Evolutionary conservation across 2,329 filamentous ascomycete species (phyloP).

Genomic region (Fusarium paranaense): DNA sequence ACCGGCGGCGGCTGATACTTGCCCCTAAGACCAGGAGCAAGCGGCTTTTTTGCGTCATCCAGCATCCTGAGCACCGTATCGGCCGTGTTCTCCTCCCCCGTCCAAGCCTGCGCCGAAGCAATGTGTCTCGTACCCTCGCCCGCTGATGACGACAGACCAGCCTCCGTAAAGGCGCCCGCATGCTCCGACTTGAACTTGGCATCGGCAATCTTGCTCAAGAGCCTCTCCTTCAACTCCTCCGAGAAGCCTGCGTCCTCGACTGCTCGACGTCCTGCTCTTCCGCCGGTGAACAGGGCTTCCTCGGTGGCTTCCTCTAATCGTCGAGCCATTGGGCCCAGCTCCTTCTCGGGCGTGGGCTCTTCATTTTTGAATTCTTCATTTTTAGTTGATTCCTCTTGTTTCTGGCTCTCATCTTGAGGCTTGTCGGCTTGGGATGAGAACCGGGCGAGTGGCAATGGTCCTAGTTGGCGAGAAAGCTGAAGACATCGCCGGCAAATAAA

Average conservation of each 20-base stretch:
- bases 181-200: constrained; percentile 66
- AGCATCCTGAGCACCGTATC: constrained; percentile 89
- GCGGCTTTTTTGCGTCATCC: constrained; percentile 80
- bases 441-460: constrained; percentile 4
- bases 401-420: constrained; percentile 6
- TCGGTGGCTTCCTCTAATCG: constrained; percentile 73
- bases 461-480: constrained; percentile 13
- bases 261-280: constrained; percentile 68
- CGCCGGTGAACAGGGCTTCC: constrained; percentile 69
- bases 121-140: constrained; percentile 76
- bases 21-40: constrained; percentile 63
- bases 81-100: constrained; percentile 77
- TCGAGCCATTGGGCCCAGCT: constrained; percentile 63
- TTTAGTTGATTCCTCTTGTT: not conserved
- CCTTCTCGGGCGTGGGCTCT: constrained; percentile 6
- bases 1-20: constrained; percentile 61
- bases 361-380: not conserved
- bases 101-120: constrained; percentile 79
- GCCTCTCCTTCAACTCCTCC: constrained; percentile 68
- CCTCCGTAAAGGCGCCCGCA: constrained; percentile 60
- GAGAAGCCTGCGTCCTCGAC: constrained; percentile 73
- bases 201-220: constrained; percentile 67
- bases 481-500: constrained; percentile 38
- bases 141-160: constrained; percentile 62
- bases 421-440: constrained; percentile 35